Percentiles rank a stretch among this genome's conserved stretches.
phyloP scores from a whole-genome alignment of 345 rosid genomes.

The Viola odorata region DNA sequence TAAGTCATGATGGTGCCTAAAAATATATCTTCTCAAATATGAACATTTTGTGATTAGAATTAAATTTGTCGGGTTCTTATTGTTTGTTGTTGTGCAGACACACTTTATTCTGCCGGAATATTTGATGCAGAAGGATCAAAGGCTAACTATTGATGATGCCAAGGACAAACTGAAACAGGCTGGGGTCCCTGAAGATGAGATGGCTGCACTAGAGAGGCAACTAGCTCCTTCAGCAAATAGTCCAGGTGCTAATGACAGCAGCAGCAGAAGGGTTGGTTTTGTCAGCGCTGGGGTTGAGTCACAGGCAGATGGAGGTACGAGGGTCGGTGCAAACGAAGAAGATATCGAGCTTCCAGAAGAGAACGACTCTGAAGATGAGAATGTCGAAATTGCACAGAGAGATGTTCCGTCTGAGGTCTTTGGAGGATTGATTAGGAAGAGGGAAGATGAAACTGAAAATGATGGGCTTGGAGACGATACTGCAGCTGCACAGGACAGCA shows the following conservation, averaged over 20 bases:
- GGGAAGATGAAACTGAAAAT: constrained; percentile 40
- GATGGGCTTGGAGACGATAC: constrained; percentile 26
- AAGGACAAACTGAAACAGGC: constrained; percentile 83
- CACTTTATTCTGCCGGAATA: constrained; percentile 87
- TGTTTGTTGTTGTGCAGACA: constrained; percentile 41
- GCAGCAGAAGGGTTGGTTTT: constrained; percentile 60
- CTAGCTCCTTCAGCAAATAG: constrained; percentile 46
- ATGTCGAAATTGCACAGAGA: constrained; percentile 63
- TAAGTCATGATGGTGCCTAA: not conserved
- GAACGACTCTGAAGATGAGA: constrained; percentile 70
- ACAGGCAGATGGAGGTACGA: constrained; percentile 43
- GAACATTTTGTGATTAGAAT: no score
- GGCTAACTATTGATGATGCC: constrained; percentile 68
- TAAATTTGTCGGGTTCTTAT: not conserved
- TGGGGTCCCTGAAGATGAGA: constrained; percentile 80
- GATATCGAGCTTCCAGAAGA: constrained; percentile 84
- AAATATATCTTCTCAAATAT: not conserved
- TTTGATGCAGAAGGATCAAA: constrained; percentile 86
- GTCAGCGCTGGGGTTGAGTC: constrained; percentile 86
- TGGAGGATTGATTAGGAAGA: constrained; percentile 69
- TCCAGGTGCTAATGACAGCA: constrained; percentile 35
- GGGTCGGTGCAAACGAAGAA: constrained; percentile 47
- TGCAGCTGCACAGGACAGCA: not conserved
- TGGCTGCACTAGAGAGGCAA: constrained; percentile 88
- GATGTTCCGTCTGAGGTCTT: constrained; percentile 82